phyloP scores from a whole-genome alignment of 2,329 filamentous ascomycete species.

The Claviceps sp. region DNA sequence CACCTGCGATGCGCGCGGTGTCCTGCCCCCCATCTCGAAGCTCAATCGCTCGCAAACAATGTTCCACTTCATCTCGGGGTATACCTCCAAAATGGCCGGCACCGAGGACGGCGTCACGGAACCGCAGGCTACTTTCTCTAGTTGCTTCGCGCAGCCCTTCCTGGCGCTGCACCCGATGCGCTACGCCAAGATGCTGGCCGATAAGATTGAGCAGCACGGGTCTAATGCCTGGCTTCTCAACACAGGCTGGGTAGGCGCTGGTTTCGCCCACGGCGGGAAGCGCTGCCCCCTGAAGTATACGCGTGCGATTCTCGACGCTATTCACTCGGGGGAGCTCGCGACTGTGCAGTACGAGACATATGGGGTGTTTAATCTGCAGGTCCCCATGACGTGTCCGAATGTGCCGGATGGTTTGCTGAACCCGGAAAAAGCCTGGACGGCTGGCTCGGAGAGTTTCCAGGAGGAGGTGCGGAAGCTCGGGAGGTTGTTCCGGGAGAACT shows the following conservation, averaged over 20 bases:
- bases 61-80: conserved; percentile 99
- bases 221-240: conserved; percentile 97
- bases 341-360: conserved; percentile 90
- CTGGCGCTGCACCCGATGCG: conserved; percentile 97
- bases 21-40: conserved; percentile 95
- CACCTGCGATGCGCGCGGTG: conserved; percentile 94
- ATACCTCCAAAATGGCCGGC: conserved; percentile 99
- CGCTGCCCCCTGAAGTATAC: conserved; percentile 98
- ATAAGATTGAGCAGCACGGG: conserved; percentile 93
- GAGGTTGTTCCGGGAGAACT: conserved; percentile 87
- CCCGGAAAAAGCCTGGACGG: conserved; percentile 85
- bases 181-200: conserved; percentile 95
- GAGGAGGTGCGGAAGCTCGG: conserved; percentile 84
- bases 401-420: conserved; percentile 90
- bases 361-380: conserved; percentile 88
- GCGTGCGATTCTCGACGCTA: conserved; percentile 92
- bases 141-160: conserved; percentile 99
- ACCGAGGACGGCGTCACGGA: conserved; percentile 95
- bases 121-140: conserved; percentile 96
- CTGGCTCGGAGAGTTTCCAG: conserved; percentile 67
- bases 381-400: conserved; percentile 82
- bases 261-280: conserved; percentile 82
- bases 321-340: conserved; percentile 92
- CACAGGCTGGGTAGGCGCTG: conserved; percentile 93
- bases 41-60: conserved; percentile 90